Evolutionary conservation across 2,329 filamentous ascomycete species (phyloP), one percentile per base, ranked within the genome.

Genomic region (Nothophaeocryptopus gaeumannii): DNA sequence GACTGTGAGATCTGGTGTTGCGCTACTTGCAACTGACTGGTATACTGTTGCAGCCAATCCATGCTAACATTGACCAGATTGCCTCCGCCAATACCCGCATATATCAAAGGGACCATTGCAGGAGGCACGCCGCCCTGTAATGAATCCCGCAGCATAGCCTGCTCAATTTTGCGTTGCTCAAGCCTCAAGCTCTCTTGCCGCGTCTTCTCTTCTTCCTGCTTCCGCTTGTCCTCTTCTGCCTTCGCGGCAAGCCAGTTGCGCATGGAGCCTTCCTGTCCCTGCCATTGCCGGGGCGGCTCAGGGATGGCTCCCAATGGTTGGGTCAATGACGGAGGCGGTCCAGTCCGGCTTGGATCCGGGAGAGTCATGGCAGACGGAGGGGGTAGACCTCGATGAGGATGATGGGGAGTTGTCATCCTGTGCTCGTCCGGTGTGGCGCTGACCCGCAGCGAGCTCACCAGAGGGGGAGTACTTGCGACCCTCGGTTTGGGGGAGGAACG

Each of bases 201-300:
- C 41, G 76, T 78, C 65, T 70, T 75, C 57, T 78, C 75, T 60
- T 78, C 76, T 62, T 79, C 77, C 66, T 78, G 75, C 65, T 73
- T 76, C 50, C 74, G 69, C 64, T 71, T 74, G 53, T 79, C 76
- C 62, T 79, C 77, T 56, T 75, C 72, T 12, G 74, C 70, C 63
- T 77, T 78, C 14, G 75, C 73, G 9, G 67, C 64, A 15, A 78
- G 66, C 74, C 75, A 78, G 47, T 74, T 74, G 52, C 75, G 73
- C 71, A 76, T 77, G 14, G 72, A 72, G 44, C 78, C 76, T 55
- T 78, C 76, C 36, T 75, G 51, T 47, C 72, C 71, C 61, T 76
- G 73, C 74, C 74, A 78, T 64, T 75, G 72, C 42, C 63, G 62
- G 2, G 73, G 74, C 35, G 73, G 71, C 14, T 70, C 67, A 29